Conservation (phyloP, 371 early-diverging fungal species). For the Mucor plumbeus region DNA sequence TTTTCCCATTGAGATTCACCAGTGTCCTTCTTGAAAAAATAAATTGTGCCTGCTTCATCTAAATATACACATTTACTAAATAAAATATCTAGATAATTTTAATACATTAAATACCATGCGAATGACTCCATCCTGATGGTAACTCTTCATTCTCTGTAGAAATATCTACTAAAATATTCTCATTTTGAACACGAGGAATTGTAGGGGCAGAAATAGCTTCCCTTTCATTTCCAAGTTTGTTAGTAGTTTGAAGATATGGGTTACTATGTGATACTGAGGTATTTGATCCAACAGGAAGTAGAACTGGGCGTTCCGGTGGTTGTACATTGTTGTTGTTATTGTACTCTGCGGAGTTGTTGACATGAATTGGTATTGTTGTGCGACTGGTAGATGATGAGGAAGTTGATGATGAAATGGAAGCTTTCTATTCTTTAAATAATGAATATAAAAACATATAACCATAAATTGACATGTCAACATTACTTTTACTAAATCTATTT, state of each 20-base stretch:
- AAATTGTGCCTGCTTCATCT: slow-evolving; percentile 53
- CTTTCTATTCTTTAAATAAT: neutral
- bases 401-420: neutral
- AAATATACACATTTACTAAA: neutral
- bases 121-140: slow-evolving; percentile 19
- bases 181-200: slow-evolving; percentile 3
- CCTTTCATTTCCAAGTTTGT: neutral
- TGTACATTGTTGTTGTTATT: neutral
- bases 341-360: slow-evolving; percentile 3
- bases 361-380: neutral
- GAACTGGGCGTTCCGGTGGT: neutral
- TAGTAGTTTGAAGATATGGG: slow-evolving; percentile 7
- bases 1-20: slow-evolving; percentile 58
- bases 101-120: neutral
- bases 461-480: neutral
- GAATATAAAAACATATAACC: neutral
- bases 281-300: neutral
- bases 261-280: slow-evolving; percentile 4
- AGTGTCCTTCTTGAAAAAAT: slow-evolving; percentile 57
- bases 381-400: neutral
- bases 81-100: too few species aligned
- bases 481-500: neutral
- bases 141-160: slow-evolving; percentile 18
- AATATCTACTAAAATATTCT: slow-evolving; percentile 13
- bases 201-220: neutral